A percentile compares a stretch with the other conserved stretches of the same genome.
Conservation (phyloP, 257 asterid species). For the Nyctanthes arbortristis region DNA sequence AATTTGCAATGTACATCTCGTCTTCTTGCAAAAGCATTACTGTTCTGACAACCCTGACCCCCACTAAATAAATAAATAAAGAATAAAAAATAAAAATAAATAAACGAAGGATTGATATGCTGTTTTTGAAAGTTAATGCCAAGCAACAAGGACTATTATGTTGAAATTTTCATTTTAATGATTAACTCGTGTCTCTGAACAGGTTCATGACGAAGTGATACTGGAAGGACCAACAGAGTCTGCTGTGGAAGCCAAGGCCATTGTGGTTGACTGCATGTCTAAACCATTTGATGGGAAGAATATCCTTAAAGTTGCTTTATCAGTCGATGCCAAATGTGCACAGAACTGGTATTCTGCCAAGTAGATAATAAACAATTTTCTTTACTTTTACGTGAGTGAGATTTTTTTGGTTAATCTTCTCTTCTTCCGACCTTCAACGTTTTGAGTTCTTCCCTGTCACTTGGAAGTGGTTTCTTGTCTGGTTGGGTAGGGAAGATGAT, state of each 20-base stretch:
- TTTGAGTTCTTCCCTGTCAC: background rate
- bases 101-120: background rate
- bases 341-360: slow-evolving; percentile 91
- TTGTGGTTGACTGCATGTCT: slow-evolving; percentile 90
- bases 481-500: background rate
- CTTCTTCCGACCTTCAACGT: background rate
- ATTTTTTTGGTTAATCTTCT: background rate
- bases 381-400: background rate
- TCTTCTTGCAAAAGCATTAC: background rate
- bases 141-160: background rate
- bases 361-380: slow-evolving; percentile 35
- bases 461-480: background rate
- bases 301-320: slow-evolving; percentile 73
- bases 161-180: background rate
- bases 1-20: background rate
- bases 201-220: slow-evolving; percentile 94
- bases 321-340: slow-evolving; percentile 96
- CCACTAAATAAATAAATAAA: too few species aligned
- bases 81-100: too few species aligned
- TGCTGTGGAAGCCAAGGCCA: slow-evolving; percentile 75
- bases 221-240: slow-evolving; percentile 92
- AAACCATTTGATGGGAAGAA: slow-evolving; percentile 80
- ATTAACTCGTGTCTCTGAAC: slow-evolving; percentile 17
- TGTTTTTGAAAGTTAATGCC: too few species aligned
- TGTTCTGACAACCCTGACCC: too few species aligned